Evolutionary conservation across 192 early-diverging fungal genomes (phyloP), one percentile per base, ranked within the genome.

Genomic region (Dissophora ornata): DNA sequence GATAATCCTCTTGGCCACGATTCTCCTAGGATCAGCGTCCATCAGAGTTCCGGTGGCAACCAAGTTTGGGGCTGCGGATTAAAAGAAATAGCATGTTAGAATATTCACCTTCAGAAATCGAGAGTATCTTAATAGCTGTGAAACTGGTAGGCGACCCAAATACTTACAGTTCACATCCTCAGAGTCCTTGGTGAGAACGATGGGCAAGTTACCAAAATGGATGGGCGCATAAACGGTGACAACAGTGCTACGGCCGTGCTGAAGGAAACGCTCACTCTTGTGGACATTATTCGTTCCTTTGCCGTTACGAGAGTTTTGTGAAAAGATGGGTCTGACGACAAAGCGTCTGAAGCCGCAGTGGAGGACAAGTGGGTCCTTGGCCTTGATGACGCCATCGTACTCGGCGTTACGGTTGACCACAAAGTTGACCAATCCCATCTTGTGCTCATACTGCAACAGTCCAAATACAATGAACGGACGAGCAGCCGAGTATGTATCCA

Each of bases 201-300:
- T 87, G 0, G 96, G 97, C 32, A 91, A 87, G 22, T 87, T 87
- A 26, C 96, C 94, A 71, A 96, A 95, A 65, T 92, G 90, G 71
- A 97, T 94, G 9, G 96, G 96, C 7, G 91, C 96, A 80, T 92
- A 99, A 15, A 96, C 84, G n/a, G 92, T 95, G 32, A 87, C 97
- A 4, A 98, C 86, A 26, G 84, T 85, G 11, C 87, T 83, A 16
- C 86, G 73, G 36, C 92, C 94, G 22, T 80, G 83, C 70, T 90
- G 90, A 53, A 97, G 78, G 84, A 97, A 99, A 19, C 96, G 88
- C 79, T 97, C 95, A 78, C 93, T 96, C 85, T 97, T 97, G 84
- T 95, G 92, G 34, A 98, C 96, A 67, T 94, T 91, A 79, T 99
- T 99, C 26, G 87, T 85, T 18, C 90, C 86, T 42, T 90, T 84